Evolutionary conservation across 495 filamentous ascomycete species (phyloP), one percentile per base, ranked within the genome.

Genomic region (Xylaria sp.): DNA sequence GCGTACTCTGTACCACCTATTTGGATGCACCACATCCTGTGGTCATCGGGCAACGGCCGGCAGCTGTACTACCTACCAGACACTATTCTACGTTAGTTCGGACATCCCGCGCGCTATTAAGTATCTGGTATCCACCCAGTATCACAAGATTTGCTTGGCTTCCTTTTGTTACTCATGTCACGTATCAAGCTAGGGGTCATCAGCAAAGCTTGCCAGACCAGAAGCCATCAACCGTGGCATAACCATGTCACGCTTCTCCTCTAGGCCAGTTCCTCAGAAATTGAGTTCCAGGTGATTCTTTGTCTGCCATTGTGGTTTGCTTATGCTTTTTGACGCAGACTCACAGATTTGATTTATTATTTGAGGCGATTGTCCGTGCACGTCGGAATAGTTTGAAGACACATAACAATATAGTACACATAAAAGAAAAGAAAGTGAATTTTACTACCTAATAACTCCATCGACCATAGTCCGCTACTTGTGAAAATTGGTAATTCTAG

Each of bases 401-500:
- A 66, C n/a, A n/a, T n/a, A 26, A 24, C 37, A 41, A 52, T 65
- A n/a, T 7, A 63, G 26, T 48, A 71, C 61, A 48, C 37, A 61
- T 58, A 48, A 66, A 68, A 50, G 61, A 48, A 66, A 68, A 50
- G 61, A 63, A 71, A 66, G 17, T 59, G 40, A 71, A 58, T 71
- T 66, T 29, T 57, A 66, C 69, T 71, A 71, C 69, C 69, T 71
- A 71, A 46, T 43, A 66, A 71, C 48, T 63, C 66, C 58, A 24
- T 41, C 68, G 43, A 70, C 33, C 37, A 70, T 17, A 48, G 14
- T 35, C 58, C 46, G 59, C 57, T 61, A 5, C 29, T 57, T 52
- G 48, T 41, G 37, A 63, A 26, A 70, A 59, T 58, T 58, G 50
- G 50, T 52, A 33, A 41, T 53, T 68, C 48, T 65, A 55, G 29